Base-by-base conservation (phyloP, 176 grass and related monocot genomes). In the Canna indica region DNA sequence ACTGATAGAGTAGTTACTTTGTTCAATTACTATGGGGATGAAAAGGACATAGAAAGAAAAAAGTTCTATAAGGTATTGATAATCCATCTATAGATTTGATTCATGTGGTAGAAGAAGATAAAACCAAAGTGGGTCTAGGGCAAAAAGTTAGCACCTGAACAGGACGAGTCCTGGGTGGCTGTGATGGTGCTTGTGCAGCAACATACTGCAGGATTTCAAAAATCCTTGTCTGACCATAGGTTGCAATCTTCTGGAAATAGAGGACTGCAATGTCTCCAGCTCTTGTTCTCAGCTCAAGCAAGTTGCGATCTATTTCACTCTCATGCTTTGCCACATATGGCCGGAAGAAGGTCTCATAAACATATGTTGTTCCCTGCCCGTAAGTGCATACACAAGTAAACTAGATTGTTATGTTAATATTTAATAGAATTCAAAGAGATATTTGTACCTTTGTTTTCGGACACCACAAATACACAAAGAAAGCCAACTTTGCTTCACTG, bases 291-390 rank as follows among this genome's bases (percentile, higher is more conserved):
- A 93, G 58, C 77, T 99, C 94, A 63, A 90, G 75, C 42, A 99
- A 64, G 81, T 88, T 99, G 28, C 86, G 86, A 67, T 93, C 94
- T 0, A 99, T 99, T 67, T 99, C 89, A 76, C 84, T 87, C 73
- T 99, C 94, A 85, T 99, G 94, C 65, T 93, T 87, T 28, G 90
- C 83, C 65, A 99, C 82, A 71, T 90, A 99, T 75, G 94, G 94
- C 63, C 45, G 88, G 70, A 99, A 99, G 69, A 99, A 99, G 45
- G 89, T 91, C 50, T 84, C 94, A 58, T 93, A 99, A 70, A 99
- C 73, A 70, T 99, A 99, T 68, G 81, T 80, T 68, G 94, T 99
- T 70, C 94, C 94, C 94, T 93, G 75, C 56, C 34, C 10, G 31
- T 60, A 54, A 54, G 20, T 56, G 17, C 7, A 30, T 31, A 14